These are phyloP conservation scores for Peronospora farinosa DNA, from an alignment of 352 stramenopile genomes.

Conservation along the genomic window DNA sequence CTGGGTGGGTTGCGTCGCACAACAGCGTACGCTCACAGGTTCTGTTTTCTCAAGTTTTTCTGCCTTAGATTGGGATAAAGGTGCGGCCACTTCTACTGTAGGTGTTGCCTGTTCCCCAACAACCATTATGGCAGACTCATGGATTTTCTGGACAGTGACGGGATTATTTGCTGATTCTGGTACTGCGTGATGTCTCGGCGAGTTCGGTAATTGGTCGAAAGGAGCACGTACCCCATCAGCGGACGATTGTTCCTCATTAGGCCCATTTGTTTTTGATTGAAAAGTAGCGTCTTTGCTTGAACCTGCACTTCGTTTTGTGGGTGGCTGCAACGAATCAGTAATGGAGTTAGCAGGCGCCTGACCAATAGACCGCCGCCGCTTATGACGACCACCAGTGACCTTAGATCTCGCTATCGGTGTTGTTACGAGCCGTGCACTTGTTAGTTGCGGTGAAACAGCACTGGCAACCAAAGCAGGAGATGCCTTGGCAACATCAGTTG, in stretches of 20 bases:
- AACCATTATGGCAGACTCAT: not conserved
- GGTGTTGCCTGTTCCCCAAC: not conserved
- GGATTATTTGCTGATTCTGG: not conserved
- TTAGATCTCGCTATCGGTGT: not conserved
- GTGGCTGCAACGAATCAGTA: constrained; percentile 5
- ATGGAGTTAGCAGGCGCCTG: not conserved
- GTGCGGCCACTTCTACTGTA: not conserved
- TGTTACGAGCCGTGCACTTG: constrained; percentile 1
- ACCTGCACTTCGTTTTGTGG: constrained; percentile 1
- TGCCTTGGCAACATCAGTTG: not conserved
- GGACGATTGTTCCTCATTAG: not conserved
- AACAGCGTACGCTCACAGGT: not conserved
- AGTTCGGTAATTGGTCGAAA: not conserved
- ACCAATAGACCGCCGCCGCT: constrained; percentile 12
- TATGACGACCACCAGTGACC: not conserved
- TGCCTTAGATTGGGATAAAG: not conserved
- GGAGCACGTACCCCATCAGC: not conserved
- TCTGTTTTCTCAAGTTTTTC: not conserved
- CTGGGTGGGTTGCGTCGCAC: not conserved
- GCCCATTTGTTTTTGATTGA: not conserved
- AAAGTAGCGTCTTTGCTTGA: not conserved
- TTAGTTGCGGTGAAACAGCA: not conserved
- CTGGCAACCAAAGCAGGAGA: not conserved
- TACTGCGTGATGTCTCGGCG: not conserved
- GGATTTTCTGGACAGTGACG: not conserved